Conservation (phyloP, 2,329 filamentous ascomycete species). For the Penicillium oxalicum region DNA sequence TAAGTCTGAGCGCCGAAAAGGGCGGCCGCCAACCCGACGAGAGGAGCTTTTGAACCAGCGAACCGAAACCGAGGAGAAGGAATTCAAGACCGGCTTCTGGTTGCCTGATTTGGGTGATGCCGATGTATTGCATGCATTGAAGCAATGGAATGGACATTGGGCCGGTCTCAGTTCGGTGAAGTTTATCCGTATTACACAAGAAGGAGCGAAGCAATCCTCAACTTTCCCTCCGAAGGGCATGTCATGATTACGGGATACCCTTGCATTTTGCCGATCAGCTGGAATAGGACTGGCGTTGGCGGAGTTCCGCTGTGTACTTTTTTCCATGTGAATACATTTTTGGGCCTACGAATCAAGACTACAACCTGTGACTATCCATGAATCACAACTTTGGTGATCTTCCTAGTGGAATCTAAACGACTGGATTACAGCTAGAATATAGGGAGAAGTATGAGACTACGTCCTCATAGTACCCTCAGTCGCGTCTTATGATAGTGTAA, state of each 20-base stretch:
- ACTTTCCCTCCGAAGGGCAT: conserved; percentile 69
- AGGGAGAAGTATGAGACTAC: too few species aligned
- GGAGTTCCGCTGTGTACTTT: conserved; percentile 18
- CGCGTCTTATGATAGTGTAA: too few species aligned
- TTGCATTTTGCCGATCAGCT: conserved; percentile 12
- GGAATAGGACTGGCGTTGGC: conserved; percentile 17
- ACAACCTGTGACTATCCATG: too few species aligned
- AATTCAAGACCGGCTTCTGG: conserved; percentile 75
- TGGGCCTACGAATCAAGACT: neutral
- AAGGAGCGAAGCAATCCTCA: conserved; percentile 60
- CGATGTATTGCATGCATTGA: conserved; percentile 59
- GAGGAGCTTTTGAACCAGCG: conserved; percentile 73
- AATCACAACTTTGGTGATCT: too few species aligned
- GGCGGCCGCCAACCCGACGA: conserved; percentile 68
- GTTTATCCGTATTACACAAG: conserved; percentile 67
- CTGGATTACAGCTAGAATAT: too few species aligned
- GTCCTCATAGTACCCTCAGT: too few species aligned
- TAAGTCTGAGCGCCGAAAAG: conserved; percentile 64
- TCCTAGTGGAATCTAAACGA: too few species aligned
- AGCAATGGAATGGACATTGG: conserved; percentile 80
- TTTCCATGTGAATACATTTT: conserved; percentile 10
- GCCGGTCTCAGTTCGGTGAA: conserved; percentile 67
- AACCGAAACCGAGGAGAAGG: conserved; percentile 65
- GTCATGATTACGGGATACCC: conserved; percentile 31
- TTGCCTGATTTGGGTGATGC: conserved; percentile 69